These are phyloP conservation scores for Zalaria obscura DNA, from an alignment of 2,329 filamentous ascomycete genomes.

Conservation along the genomic window DNA sequence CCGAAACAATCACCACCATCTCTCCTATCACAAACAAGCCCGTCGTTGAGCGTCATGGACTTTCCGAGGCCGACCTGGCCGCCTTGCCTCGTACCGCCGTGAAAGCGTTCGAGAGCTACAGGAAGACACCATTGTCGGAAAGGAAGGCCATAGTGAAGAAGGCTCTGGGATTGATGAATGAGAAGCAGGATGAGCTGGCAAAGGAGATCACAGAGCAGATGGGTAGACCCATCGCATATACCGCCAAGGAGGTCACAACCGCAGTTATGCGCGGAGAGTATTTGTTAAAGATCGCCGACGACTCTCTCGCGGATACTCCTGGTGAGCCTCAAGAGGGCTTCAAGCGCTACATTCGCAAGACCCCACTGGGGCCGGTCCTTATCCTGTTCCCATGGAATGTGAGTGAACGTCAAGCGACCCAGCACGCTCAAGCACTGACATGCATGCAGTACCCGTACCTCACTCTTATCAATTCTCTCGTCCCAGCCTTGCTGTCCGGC, in stretches of 20 bases:
- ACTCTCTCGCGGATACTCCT: conserved; percentile 63
- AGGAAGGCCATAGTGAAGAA: conserved; percentile 70
- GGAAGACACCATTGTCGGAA: conserved; percentile 58
- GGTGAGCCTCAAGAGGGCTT: conserved; percentile 80
- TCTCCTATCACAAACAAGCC: conserved; percentile 81
- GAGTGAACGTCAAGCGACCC: conserved; percentile 23
- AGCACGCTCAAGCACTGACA: conserved; percentile 2
- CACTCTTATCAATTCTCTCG: conserved; percentile 80
- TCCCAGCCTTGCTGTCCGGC: conserved; percentile 80
- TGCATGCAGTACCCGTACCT: conserved; percentile 71
- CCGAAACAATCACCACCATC: conserved; percentile 57
- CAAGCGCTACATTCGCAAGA: conserved; percentile 77
- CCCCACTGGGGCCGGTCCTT: conserved; percentile 74
- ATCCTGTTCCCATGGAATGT: conserved; percentile 96
- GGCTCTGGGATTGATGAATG: conserved; percentile 56
- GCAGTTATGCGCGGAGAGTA: conserved; percentile 78
- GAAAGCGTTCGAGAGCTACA: conserved; percentile 63
- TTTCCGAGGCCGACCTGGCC: conserved; percentile 55
- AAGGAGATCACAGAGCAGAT: conserved; percentile 86
- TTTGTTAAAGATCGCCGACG: conserved; percentile 67
- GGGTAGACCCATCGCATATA: conserved; percentile 83
- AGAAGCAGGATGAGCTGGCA: conserved; percentile 66
- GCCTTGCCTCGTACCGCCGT: conserved; percentile 58
- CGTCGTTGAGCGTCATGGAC: conserved; percentile 64
- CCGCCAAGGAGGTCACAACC: conserved; percentile 68